These are phyloP conservation scores for Fennellomyces sp. DNA, from an alignment of 371 early-diverging fungal species.

Conservation along the genomic window DNA sequence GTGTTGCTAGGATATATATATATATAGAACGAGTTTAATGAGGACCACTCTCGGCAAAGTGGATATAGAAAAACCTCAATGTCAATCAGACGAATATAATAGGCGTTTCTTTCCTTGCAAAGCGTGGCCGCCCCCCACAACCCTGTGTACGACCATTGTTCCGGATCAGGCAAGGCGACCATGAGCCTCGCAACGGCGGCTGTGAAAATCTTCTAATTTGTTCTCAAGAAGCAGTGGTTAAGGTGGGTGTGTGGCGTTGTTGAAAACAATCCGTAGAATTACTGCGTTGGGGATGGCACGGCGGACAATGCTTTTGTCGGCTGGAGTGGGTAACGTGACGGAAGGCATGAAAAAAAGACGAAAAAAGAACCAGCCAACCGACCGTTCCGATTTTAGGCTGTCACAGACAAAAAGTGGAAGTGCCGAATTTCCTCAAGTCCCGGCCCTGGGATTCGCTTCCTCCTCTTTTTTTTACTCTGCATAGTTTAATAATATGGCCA, in stretches of 20 bases:
- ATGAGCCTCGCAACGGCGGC: constrained; percentile 85
- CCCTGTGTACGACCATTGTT: constrained; percentile 72
- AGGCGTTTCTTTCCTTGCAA: constrained; percentile 62
- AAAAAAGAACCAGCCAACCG: not conserved
- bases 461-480: constrained; percentile 2
- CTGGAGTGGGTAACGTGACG: constrained; percentile 21
- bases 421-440: constrained; percentile 1
- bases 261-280: not conserved
- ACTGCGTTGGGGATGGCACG: constrained; percentile 41
- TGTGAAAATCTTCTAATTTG: constrained; percentile 70
- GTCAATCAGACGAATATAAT: constrained; percentile 78
- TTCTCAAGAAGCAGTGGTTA: no score
- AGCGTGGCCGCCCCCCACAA: constrained; percentile 80
- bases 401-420: not conserved
- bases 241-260: not conserved
- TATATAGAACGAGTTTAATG: not conserved
- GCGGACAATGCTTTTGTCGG: constrained; percentile 36
- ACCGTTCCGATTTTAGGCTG: not conserved
- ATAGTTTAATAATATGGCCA: no score
- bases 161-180: constrained; percentile 71
- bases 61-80: no score
- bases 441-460: not conserved
- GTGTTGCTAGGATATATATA: not conserved
- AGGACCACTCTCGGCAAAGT: no score
- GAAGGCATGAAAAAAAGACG: constrained; percentile 14